A percentile compares a stretch with the other conserved stretches of the same genome.
These are phyloP conservation scores for Corymbia calophylla DNA, from an alignment of 441 rosid genomes.

Conservation along the genomic window DNA sequence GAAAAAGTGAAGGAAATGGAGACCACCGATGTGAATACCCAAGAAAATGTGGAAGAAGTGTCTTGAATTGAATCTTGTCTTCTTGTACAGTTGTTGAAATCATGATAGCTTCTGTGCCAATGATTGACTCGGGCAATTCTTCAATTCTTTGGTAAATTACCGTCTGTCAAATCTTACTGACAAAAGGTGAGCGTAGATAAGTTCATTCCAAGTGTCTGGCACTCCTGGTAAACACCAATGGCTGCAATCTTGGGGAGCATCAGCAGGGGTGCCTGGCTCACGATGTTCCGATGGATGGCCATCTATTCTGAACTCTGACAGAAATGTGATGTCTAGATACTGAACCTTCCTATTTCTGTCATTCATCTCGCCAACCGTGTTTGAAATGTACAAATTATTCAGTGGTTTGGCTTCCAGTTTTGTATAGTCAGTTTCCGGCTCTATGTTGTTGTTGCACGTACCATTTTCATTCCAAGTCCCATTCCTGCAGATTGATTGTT, in stretches of 20 bases:
- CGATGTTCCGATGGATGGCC: constrained; percentile 6
- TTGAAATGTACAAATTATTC: constrained; percentile 42
- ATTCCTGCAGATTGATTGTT: constrained; percentile 33
- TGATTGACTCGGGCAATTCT: neutral
- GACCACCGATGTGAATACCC: constrained; percentile 41
- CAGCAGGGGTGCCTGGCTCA: constrained; percentile 3
- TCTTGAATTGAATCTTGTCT: constrained; percentile 22
- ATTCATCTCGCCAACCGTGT: constrained; percentile 35
- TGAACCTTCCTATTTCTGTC: constrained; percentile 34
- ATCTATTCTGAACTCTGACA: constrained; percentile 48
- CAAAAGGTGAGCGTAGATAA: constrained; percentile 1
- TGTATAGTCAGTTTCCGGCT: constrained; percentile 44
- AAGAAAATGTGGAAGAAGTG: constrained; percentile 37
- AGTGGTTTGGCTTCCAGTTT: constrained; percentile 40
- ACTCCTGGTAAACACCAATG: constrained; percentile 12
- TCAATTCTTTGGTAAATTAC: neutral
- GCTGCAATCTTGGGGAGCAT: constrained; percentile 16
- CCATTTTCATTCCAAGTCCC: constrained; percentile 79
- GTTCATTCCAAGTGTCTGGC: constrained; percentile 7
- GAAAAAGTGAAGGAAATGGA: constrained; percentile 82
- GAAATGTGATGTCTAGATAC: constrained; percentile 59
- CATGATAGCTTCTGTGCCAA: neutral
- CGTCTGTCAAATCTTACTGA: neutral
- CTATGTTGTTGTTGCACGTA: constrained; percentile 43
- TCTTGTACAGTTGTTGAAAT: constrained; percentile 9